These are phyloP conservation scores for Diutina ranongensis DNA, from an alignment of 1,139 yeast genomes.

Conservation along the genomic window DNA sequence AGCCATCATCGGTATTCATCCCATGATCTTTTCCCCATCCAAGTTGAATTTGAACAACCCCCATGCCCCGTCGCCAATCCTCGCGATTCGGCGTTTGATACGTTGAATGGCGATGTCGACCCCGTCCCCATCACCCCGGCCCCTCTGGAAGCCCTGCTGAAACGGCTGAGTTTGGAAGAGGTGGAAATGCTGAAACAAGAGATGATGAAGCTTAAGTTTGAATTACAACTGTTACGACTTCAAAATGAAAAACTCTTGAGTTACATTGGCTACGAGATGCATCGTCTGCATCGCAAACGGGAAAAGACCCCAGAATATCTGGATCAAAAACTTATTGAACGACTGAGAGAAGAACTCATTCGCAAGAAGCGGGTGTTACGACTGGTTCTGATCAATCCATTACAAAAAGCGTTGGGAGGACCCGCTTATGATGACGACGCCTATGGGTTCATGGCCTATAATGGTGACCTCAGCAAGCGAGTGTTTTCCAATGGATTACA, in stretches of 20 bases:
- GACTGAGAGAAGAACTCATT: slow-evolving; percentile 28
- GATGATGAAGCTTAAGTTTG: slow-evolving; percentile 40
- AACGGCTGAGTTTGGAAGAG: slow-evolving; percentile 5
- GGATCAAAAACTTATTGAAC: slow-evolving; percentile 41
- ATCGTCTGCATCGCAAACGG: slow-evolving; percentile 20
- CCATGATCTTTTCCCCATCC: slow-evolving; percentile 34
- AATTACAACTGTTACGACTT: slow-evolving; percentile 39
- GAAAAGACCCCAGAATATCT: slow-evolving; percentile 31
- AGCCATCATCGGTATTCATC: slow-evolving; percentile 31
- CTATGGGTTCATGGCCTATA: slow-evolving; percentile 25
- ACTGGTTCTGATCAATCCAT: slow-evolving; percentile 29
- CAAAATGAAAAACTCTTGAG: slow-evolving; percentile 47
- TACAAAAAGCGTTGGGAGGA: slow-evolving; percentile 11
- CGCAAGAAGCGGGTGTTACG: slow-evolving; percentile 34
- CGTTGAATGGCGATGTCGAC: background rate
- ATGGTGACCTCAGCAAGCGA: slow-evolving; percentile 19
- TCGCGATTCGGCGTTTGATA: slow-evolving; percentile 5
- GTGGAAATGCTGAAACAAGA: slow-evolving; percentile 30
- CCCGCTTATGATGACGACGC: slow-evolving; percentile 18
- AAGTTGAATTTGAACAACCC: slow-evolving; percentile 30
- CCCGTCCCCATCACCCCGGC: background rate
- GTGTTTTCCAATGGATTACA: slow-evolving; percentile 22
- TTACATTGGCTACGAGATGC: slow-evolving; percentile 46
- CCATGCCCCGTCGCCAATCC: background rate
- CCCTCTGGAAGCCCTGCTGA: slow-evolving; percentile 1